Evolutionary conservation across 2,329 filamentous ascomycete species (phyloP), one percentile per base, ranked within the genome.

Genomic region (Moelleriella libera): DNA sequence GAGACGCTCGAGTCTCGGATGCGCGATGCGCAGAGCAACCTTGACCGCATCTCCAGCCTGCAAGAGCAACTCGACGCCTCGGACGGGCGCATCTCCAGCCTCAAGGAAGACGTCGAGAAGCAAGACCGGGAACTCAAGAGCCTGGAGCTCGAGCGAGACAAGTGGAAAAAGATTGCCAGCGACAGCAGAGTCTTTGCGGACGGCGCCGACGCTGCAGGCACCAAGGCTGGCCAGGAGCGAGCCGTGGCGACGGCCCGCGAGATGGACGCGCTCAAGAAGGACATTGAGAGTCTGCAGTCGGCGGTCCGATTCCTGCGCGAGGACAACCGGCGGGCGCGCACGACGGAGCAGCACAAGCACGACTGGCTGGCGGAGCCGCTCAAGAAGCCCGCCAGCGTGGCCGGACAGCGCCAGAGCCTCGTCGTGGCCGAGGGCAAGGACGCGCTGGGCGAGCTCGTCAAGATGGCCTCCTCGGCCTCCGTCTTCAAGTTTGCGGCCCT

Each of bases 1-100:
- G 90, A 96, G 64, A 86, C 92, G 41, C 79, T 97, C 39, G 86
- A 94, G 63, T 85, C 86, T 6, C 76, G 87, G 49, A 89, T 92
- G 82, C 80, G 82, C 49, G 88, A 94, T 58, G 85, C 86, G 5
- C 80, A 81, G 53, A 80, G 84, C 60, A 89, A 90, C 64, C 79
- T 85, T 11, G 78, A 80, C 45, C 75, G 74, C 46, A 85, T 88
- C 54, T 69, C 70, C 21, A 78, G 80, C 47, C 70, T 88, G 10
- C 83, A 87, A 61, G 66, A 65, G 34, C 68, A 73, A 55, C 69
- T 85, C 29, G 71, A 73, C 45, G 66, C 71, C 14, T 70, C 75
- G 30, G 70, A 73, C 52, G 63, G 70, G 49, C 66, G 71, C 41
- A 69, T 74, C 30, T 61, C 64, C 6, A 69, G 71, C 46, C 71